Base-by-base conservation (phyloP, 805 yeast genomes). In the Scheffersomyces amazonensis region DNA sequence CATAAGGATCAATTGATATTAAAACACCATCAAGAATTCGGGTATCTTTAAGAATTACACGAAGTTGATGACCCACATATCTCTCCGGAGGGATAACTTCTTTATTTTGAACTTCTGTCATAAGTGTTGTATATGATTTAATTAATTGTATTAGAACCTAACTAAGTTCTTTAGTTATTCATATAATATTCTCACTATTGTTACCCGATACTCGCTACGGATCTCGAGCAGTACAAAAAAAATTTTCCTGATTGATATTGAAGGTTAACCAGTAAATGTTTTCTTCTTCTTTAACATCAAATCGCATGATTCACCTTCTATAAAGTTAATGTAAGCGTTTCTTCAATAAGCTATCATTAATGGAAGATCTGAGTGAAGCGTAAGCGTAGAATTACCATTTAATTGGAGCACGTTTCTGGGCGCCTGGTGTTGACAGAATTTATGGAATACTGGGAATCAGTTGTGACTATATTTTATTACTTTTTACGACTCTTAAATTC, bases 361-460 rank as follows among this genome's bases (percentile, higher is more conserved):
- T 37, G 55, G 41, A 50, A 61, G 62, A 44, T 55, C 47, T 52
- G 22, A 47, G 63, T 59, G 69, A 46, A 53, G 16, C 44, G 40
- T 13, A 59, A 50, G 69, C 69, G 69, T 63, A 64, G 56, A 64
- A 28, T 25, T 53, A 64, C 67, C 69, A 48, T 48, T 50, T 36
- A 43, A 43, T 45, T 45, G 68, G 68, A 60, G 71, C 64, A 62
- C 69, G 71, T 64, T 64, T 49, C 71, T 64, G 71, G 71, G 71
- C 71, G 69, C 71, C 71, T 53, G 71, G 49, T 61, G 57, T 63
- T 64, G 71, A 64, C 65, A 52, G 35, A 37, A 39, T 36, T 44
- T 17, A 50, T 64, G 71, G 65, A 56, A 63, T 55, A 57, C 53
- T 64, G 71, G 71, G 71, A 64, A 64, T 64, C 71, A 64, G 71